Base-by-base conservation (phyloP, 441 rosid species). In the Adansonia gregorii region DNA sequence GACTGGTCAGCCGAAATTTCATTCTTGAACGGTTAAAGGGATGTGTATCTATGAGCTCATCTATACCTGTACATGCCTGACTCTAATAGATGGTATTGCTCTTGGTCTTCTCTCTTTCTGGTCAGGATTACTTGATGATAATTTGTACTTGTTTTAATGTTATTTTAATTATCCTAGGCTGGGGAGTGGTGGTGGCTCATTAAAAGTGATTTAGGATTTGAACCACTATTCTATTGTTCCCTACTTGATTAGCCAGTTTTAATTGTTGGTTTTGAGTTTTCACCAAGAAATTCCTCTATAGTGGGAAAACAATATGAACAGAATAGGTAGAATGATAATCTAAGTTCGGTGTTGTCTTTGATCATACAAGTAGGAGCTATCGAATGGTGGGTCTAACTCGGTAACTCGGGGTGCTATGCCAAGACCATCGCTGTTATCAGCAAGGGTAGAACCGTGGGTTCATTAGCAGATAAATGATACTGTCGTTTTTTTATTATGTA, bases 61-160 rank as follows among this genome's bases (percentile, higher is more conserved):
- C 94, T 60, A 80, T 89, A 82, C 93, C 89, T 89, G 94, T 92
- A 89, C 93, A 90, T 85, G 91, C 95, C 67, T 93, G 85, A 89
- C 80, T 78, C 66, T 55, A 6, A 6, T 61, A 56, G 27, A 67
- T 78, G 78, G 78, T 76, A 83, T 60, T 67, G 5, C 20, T 76
- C 59, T 69, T 75, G 64, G 58, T 58, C 77, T 56, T 15, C 63
- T 61, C 67, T 59, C 67, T 22, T 45, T 7, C 27, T 54, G 74
- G 43, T 74, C 17, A 76, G 65, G 61, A 75, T 67, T 71, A 19
- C 52, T 67, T 74, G 52, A 56, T 72, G 67, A 67, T 77, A 73
- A 79, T 72, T 69, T 77, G 86, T 80, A 68, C 78, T 84, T 69
- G 17, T 48, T 63, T 12, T 20, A 75, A 24, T 59, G 78, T 49